phyloP scores from a whole-genome alignment of 768 basidiomycete species.

The Rhodotorula diobovata region DNA sequence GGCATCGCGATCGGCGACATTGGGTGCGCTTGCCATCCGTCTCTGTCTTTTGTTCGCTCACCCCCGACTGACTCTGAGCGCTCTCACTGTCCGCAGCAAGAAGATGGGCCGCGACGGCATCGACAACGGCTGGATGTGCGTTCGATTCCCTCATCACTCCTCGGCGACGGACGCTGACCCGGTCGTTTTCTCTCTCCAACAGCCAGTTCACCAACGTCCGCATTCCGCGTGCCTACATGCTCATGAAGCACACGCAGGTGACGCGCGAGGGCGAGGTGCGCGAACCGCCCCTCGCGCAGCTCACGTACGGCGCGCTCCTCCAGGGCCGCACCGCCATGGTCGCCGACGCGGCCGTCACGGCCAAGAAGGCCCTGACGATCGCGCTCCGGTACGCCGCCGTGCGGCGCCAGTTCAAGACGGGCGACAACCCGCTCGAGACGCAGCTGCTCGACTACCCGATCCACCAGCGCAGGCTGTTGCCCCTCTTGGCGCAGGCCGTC shows the following conservation, averaged over 20 bases:
- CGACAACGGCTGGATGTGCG: conserved; percentile 45
- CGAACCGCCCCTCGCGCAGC: conserved; percentile 51
- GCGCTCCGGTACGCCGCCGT: conserved; percentile 52
- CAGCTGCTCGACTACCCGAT: conserved; percentile 53
- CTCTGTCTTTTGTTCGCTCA: conserved; percentile 48
- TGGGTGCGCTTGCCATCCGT: neutral
- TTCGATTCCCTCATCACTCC: too few species aligned
- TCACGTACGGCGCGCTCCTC: conserved; percentile 52
- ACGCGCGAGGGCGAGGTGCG: conserved; percentile 49
- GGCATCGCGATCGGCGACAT: conserved; percentile 52
- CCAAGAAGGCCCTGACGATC: conserved; percentile 52
- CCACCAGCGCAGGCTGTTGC: conserved; percentile 46
- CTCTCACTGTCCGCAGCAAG: conserved; percentile 32
- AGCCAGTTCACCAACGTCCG: conserved; percentile 50
- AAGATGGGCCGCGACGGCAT: conserved; percentile 53
- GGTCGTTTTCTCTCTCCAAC: neutral
- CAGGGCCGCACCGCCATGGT: conserved; percentile 45
- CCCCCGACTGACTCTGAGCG: neutral
- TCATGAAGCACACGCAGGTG: conserved; percentile 53
- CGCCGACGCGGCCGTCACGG: conserved; percentile 45
- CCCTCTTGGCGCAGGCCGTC: conserved; percentile 45
- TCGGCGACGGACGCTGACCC: neutral
- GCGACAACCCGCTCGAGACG: conserved; percentile 49
- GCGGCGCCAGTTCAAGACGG: conserved; percentile 50
- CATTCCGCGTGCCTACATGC: conserved; percentile 50